A percentile compares a stretch with the other conserved stretches of the same genome.
Conservation (phyloP, 352 stramenopile species). For the Globisporangium splendens region DNA sequence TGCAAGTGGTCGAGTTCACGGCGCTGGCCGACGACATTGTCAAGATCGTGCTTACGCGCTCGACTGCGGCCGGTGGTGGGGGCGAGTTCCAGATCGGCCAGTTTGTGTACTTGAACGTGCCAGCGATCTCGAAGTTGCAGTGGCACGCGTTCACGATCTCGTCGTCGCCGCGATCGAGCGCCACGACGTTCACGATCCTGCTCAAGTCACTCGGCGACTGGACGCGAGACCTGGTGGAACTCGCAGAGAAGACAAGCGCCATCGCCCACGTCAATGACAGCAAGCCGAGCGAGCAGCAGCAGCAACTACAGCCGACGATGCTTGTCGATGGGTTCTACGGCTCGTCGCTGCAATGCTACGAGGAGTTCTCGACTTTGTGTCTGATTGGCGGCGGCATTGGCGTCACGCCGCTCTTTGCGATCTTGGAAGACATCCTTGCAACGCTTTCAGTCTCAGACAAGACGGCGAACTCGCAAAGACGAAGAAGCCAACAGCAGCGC, state of each 20-base stretch:
- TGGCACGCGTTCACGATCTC: conserved; percentile 67
- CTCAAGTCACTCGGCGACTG: conserved; percentile 47
- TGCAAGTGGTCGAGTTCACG: conserved; percentile 32
- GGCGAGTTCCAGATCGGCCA: conserved; percentile 41
- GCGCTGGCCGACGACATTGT: conserved; percentile 32
- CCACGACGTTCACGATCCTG: conserved; percentile 39
- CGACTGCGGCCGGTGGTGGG: conserved; percentile 2
- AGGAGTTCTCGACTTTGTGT: conserved; percentile 40
- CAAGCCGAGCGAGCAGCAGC: conserved; percentile 12
- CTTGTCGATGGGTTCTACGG: conserved; percentile 63
- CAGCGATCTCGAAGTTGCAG: conserved; percentile 47
- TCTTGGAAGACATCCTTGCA: conserved; percentile 46
- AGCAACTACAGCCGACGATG: conserved; percentile 25
- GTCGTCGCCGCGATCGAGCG: conserved; percentile 31
- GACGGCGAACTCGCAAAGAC: no score
- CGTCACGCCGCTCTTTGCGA: conserved; percentile 45
- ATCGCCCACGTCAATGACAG: no score
- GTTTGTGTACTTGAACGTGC: conserved; percentile 60
- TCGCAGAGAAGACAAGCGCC: conserved; percentile 9
- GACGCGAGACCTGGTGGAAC: conserved; percentile 37
- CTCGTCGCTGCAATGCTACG: conserved; percentile 37
- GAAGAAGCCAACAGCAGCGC: conserved; percentile 7
- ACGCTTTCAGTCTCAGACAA: conserved; percentile 4
- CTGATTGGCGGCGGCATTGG: conserved; percentile 49
- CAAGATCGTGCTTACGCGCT: conserved; percentile 38